phyloP scores from a whole-genome alignment of 768 basidiomycete species.

The Xerocomellus intermedius region DNA sequence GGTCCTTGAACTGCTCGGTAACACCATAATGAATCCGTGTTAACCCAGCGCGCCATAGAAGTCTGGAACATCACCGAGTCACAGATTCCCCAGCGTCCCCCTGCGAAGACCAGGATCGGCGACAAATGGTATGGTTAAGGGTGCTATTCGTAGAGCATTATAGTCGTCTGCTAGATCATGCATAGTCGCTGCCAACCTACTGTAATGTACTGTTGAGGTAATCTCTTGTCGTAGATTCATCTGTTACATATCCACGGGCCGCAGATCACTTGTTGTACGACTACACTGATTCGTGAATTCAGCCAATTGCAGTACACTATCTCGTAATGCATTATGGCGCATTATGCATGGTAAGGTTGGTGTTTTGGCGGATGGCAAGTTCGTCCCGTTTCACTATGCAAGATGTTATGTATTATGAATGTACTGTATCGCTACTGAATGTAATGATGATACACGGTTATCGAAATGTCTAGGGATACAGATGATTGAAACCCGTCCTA shows the following conservation, averaged over 20 bases:
- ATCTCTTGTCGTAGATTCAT: conserved; percentile 1
- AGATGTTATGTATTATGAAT: no score
- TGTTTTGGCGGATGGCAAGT: no score
- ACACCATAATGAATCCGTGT: neutral
- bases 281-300: neutral
- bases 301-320: neutral
- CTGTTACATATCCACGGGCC: neutral
- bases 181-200: neutral
- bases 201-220: conserved; percentile 21
- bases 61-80: conserved; percentile 78
- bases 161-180: conserved; percentile 1
- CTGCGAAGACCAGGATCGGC: conserved; percentile 54
- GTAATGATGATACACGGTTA: conserved; percentile 1
- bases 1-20: conserved; percentile 13
- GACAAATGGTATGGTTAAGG: conserved; percentile 70
- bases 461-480: conserved; percentile 4
- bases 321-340: no score
- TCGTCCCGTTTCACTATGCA: no score
- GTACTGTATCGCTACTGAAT: neutral
- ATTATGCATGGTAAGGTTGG: no score
- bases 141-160: neutral
- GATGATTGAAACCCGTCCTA: neutral
- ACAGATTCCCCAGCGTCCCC: conserved; percentile 71
- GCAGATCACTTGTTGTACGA: neutral
- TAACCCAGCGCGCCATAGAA: conserved; percentile 74